Conservation (phyloP, 495 filamentous ascomycete genomes). For the Halenospora varia region DNA sequence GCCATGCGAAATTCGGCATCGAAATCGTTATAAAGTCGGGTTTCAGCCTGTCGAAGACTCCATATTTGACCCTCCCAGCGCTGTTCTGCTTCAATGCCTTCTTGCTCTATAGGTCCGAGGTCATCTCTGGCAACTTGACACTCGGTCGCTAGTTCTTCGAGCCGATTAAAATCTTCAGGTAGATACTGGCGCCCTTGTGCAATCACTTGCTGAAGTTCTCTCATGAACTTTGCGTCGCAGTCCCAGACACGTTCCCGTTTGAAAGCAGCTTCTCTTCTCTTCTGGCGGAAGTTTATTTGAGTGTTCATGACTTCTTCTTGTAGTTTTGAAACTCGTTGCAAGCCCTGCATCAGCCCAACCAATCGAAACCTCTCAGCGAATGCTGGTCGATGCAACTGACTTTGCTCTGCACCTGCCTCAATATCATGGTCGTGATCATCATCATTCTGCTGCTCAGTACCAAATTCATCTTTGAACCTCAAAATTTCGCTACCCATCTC, state of each 20-base stretch:
- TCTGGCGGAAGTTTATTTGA: slow-evolving; percentile 10
- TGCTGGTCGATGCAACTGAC: neutral
- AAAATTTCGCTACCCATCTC: neutral
- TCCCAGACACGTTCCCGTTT: slow-evolving; percentile 8
- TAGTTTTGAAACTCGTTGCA: neutral
- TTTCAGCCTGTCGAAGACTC: slow-evolving; percentile 9
- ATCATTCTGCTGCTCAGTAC: no score
- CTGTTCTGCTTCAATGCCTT: slow-evolving; percentile 18
- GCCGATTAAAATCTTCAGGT: neutral
- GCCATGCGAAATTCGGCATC: neutral
- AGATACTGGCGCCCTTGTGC: neutral
- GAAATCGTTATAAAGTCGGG: neutral
- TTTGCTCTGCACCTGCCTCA: neutral
- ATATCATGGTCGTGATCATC: neutral
- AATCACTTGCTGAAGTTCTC: slow-evolving; percentile 2
- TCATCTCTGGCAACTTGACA: slow-evolving; percentile 14
- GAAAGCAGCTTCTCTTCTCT: slow-evolving; percentile 7
- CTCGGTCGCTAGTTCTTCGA: neutral
- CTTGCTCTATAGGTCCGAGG: slow-evolving; percentile 17
- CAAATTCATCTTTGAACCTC: neutral
- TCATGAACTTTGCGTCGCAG: slow-evolving; percentile 11
- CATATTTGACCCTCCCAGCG: slow-evolving; percentile 13
- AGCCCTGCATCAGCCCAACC: slow-evolving; percentile 3
- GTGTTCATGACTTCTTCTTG: slow-evolving; percentile 2
- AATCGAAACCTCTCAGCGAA: neutral